phyloP scores from a whole-genome alignment of 2,329 filamentous ascomycete genomes.

The Ascochyta pisi region DNA sequence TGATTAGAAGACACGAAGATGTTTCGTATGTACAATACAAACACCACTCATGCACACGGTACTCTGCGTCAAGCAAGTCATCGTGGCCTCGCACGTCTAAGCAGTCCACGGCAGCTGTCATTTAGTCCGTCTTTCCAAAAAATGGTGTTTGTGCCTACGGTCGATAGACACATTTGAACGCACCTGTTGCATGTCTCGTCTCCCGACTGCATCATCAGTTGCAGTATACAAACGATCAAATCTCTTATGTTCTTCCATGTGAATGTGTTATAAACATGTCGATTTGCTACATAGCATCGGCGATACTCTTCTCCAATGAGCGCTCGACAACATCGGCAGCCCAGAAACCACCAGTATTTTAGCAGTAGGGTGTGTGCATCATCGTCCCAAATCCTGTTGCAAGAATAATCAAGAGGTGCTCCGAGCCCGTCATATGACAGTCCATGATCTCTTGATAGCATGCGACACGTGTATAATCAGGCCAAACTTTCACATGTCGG shows the following conservation, averaged over 20 bases:
- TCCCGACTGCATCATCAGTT: too few relatives aligned
- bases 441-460: background rate
- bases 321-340: too few relatives aligned
- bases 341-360: background rate
- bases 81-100: background rate
- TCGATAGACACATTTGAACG: too few relatives aligned
- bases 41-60: background rate
- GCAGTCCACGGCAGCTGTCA: too few relatives aligned
- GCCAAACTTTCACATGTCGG: constrained; percentile 16
- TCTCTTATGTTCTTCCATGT: background rate
- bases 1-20: background rate
- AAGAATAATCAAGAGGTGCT: background rate
- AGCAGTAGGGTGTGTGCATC: background rate
- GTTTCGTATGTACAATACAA: background rate
- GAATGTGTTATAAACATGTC: background rate
- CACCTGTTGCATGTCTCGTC: too few relatives aligned
- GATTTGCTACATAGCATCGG: background rate
- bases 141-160: too few relatives aligned
- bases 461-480: background rate
- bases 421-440: background rate
- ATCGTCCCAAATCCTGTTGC: background rate
- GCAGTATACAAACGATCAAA: too few relatives aligned
- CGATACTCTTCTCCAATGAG: background rate
- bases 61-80: background rate
- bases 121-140: too few relatives aligned